Evolutionary conservation across 768 basidiomycete genomes (phyloP).

Genomic region (Kwoniella sp.): DNA sequence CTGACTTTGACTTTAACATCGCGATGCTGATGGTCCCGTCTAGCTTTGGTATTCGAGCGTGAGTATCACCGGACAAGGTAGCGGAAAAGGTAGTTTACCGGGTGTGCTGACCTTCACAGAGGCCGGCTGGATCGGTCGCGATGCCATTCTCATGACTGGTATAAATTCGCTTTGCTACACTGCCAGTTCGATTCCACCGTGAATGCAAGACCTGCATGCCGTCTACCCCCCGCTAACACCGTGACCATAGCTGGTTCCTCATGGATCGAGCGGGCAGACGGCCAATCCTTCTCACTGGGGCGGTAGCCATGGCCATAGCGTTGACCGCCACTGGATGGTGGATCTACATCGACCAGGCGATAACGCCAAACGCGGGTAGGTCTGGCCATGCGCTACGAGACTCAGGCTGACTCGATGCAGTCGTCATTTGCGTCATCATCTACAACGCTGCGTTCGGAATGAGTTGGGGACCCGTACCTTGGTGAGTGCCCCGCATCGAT

Average conservation of each 20-base stretch:
- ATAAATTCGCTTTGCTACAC: constrained; percentile 67
- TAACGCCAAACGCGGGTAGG: constrained; percentile 64
- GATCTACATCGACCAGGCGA: constrained; percentile 82
- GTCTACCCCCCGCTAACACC: not conserved
- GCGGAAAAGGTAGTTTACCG: too few relatives aligned
- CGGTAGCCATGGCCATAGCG: constrained; percentile 78
- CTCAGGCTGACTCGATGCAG: constrained; percentile 54
- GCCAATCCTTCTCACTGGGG: constrained; percentile 78
- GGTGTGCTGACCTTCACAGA: constrained; percentile 55
- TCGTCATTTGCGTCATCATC: constrained; percentile 80
- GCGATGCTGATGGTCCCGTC: constrained; percentile 3
- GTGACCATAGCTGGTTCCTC: constrained; percentile 71
- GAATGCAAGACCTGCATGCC: too few relatives aligned
- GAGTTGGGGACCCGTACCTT: constrained; percentile 81
- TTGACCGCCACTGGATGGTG: constrained; percentile 82
- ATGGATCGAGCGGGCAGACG: constrained; percentile 88
- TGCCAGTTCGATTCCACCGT: constrained; percentile 78
- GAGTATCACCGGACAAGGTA: constrained; percentile 18
- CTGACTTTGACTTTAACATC: too few relatives aligned
- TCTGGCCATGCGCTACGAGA: not conserved
- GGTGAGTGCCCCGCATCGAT: constrained; percentile 49
- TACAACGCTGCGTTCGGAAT: constrained; percentile 90
- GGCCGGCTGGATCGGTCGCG: constrained; percentile 91
- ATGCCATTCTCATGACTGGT: constrained; percentile 92
- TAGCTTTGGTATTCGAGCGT: constrained; percentile 82